Conservation (phyloP, 2,329 filamentous ascomycete genomes). For the Elsinoe ampelina region DNA sequence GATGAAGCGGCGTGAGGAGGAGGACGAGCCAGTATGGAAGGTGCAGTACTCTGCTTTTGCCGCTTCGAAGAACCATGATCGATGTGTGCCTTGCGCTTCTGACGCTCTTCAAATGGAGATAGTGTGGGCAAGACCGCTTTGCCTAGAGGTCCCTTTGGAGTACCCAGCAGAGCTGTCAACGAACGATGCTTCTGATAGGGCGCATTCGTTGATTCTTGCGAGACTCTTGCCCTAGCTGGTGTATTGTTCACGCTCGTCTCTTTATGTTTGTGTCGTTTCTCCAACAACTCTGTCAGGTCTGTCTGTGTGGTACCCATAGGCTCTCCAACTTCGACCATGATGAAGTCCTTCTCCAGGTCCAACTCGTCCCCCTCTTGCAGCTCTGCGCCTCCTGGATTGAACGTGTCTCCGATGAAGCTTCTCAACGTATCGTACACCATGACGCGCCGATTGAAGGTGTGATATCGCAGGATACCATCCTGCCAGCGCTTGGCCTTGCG, state of each 20-base stretch:
- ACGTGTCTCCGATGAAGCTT: conserved; percentile 74
- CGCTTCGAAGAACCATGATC: conserved; percentile 31
- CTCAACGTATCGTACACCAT: conserved; percentile 82
- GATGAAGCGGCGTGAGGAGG: conserved; percentile 18
- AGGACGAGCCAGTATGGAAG: conserved; percentile 13
- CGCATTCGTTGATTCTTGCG: conserved; percentile 11
- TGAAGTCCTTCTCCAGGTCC: conserved; percentile 62
- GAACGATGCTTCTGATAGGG: conserved; percentile 46
- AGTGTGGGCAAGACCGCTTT: conserved; percentile 48
- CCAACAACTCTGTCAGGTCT: conserved; percentile 65
- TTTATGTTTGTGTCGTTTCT: conserved; percentile 51
- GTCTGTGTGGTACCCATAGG: conserved; percentile 63
- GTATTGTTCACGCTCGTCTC: conserved; percentile 21
- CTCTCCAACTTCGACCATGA: conserved; percentile 74
- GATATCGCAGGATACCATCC: conserved; percentile 78
- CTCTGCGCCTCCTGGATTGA: conserved; percentile 62
- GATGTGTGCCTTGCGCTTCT: conserved; percentile 20
- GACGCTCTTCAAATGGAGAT: conserved; percentile 58
- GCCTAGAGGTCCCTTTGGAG: conserved; percentile 53
- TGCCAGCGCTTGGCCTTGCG: conserved; percentile 91
- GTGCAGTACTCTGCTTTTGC: conserved; percentile 22
- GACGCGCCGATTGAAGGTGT: conserved; percentile 81
- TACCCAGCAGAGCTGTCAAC: conserved; percentile 55
- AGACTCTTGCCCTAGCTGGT: conserved; percentile 16
- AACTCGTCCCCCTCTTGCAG: conserved; percentile 76